A percentile compares a stretch with the other conserved stretches of the same genome.
Evolutionary conservation across 768 basidiomycete species (phyloP).

Genomic region (Dioszegia crocea): DNA sequence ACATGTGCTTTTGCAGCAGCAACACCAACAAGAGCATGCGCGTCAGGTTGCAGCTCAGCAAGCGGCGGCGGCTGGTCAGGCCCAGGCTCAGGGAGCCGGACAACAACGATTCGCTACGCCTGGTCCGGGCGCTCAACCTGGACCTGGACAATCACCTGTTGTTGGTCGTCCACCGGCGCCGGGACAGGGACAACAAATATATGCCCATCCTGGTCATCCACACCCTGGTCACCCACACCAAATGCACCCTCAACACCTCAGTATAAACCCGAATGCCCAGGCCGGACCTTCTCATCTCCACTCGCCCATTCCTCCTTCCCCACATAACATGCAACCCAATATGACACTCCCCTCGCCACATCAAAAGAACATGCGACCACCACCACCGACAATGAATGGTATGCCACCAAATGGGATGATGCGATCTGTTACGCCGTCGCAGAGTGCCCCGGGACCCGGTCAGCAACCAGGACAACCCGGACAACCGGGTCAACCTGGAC

Average conservation of each 20-base stretch:
- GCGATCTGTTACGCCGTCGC: constrained; percentile 32
- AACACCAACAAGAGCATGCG: constrained; percentile 6
- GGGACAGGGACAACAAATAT: constrained; percentile 29
- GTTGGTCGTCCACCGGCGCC: constrained; percentile 13
- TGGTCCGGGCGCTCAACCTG: constrained; percentile 5
- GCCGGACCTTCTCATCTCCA: constrained; percentile 34
- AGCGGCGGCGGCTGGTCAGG: neutral
- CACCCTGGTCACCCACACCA: constrained; percentile 5
- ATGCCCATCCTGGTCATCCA: constrained; percentile 17
- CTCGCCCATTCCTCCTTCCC: constrained; percentile 31
- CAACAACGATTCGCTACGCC: constrained; percentile 31
- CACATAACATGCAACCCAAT: constrained; percentile 38
- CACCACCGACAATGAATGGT: neutral
- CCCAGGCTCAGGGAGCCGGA: neutral
- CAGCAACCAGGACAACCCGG: neutral
- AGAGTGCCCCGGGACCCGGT: constrained; percentile 7
- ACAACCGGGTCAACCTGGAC: constrained; percentile 1
- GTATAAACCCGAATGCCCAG: constrained; percentile 16
- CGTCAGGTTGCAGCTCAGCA: neutral
- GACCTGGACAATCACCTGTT: constrained; percentile 9
- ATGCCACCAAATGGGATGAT: constrained; percentile 30
- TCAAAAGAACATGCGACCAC: constrained; percentile 32
- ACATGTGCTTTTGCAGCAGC: constrained; percentile 4
- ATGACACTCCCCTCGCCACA: constrained; percentile 38
- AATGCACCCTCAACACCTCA: neutral